Percentiles rank a stretch among this genome's conserved stretches.
Conservation (phyloP, 2,329 filamentous ascomycete genomes). For the Bipolaris cookei region DNA sequence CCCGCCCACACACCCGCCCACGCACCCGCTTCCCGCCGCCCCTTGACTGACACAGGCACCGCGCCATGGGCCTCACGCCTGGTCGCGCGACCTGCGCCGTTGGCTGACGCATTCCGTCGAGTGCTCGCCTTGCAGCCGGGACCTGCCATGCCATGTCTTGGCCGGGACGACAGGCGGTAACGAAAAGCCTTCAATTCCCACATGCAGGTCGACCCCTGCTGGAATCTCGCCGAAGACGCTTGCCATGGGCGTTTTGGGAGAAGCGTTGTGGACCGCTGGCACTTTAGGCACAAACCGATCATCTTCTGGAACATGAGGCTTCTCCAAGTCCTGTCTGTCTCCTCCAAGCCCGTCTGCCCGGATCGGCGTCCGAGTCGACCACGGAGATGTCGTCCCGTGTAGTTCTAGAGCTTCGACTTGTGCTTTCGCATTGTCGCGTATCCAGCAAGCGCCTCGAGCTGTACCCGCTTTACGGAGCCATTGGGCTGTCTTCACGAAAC, state of each 20-base stretch:
- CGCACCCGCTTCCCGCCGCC: too few species aligned
- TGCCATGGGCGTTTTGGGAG: conserved; percentile 23
- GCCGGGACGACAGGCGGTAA: conserved; percentile 28
- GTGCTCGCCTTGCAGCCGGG: neutral
- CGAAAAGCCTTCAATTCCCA: conserved; percentile 24
- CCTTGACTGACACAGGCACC: too few species aligned
- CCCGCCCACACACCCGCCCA: too few species aligned
- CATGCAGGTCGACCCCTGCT: conserved; percentile 30
- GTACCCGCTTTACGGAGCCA: conserved; percentile 21
- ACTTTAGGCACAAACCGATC: conserved; percentile 23
- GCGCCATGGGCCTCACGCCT: too few species aligned
- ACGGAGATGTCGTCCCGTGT: conserved; percentile 29
- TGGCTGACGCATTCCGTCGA: neutral
- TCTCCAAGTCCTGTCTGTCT: conserved; percentile 16
- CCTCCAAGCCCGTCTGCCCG: conserved; percentile 27
- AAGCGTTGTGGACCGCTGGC: conserved; percentile 19
- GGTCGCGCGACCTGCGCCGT: too few species aligned
- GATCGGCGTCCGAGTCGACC: conserved; percentile 40
- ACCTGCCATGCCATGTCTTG: conserved; percentile 1
- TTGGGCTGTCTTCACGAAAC: conserved; percentile 28
- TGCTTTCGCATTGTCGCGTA: conserved; percentile 26
- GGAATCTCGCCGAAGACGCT: conserved; percentile 28
- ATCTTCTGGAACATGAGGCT: conserved; percentile 25
- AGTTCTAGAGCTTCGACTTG: conserved; percentile 23
- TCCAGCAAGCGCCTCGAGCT: conserved; percentile 13